Conservation (phyloP, 177 flowering plant species). For the Vitis hybrid region DNA sequence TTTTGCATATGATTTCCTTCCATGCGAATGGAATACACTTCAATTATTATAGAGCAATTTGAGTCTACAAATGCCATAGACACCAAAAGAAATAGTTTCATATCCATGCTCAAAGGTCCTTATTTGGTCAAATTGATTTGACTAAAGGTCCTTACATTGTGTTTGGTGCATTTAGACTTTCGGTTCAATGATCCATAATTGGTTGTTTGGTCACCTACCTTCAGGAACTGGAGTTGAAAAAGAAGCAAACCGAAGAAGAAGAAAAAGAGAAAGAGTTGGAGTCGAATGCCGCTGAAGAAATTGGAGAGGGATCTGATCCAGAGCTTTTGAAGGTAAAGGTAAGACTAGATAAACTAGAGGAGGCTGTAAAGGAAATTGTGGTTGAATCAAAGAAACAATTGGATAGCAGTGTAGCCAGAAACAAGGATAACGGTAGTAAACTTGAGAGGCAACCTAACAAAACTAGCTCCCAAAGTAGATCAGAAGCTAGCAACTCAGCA, state of each 20-base stretch:
- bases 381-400: conserved; percentile 35
- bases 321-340: conserved; percentile 45
- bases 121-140: no score
- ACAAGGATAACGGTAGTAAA: conserved; percentile 6
- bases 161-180: no score
- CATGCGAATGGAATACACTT: no score
- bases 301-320: conserved; percentile 25
- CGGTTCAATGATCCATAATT: no score
- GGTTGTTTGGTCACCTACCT: background rate
- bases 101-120: no score
- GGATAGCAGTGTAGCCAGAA: background rate
- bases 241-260: conserved; percentile 35
- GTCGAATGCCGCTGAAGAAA: conserved; percentile 29
- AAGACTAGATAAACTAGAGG: conserved; percentile 59
- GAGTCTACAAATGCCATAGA: no score
- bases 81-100: no score
- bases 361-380: conserved; percentile 51
- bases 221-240: conserved; percentile 48
- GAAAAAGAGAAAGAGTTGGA: conserved; percentile 36
- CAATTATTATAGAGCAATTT: no score
- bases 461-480: background rate
- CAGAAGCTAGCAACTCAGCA: conserved; percentile 14
- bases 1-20: no score
- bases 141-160: no score
- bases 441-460: conserved; percentile 1